Evolutionary conservation across 2,329 filamentous ascomycete genomes (phyloP).

Genomic region (Fusarium gaditjirri): DNA sequence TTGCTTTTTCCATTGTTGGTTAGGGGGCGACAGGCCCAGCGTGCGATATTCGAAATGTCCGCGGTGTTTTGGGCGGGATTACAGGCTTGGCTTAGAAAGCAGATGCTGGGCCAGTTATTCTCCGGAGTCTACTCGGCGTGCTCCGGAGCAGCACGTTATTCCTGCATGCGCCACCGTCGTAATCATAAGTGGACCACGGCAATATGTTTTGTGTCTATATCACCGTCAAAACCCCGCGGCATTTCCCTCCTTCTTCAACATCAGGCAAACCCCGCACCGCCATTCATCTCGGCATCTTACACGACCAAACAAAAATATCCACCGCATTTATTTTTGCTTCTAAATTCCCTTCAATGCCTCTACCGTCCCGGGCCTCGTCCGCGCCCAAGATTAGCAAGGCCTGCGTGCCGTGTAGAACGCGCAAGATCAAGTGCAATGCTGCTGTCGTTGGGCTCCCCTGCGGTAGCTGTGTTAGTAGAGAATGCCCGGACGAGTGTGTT

Average conservation of each 20-base stretch:
- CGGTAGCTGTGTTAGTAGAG: constrained; percentile 23
- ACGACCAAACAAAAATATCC: not conserved
- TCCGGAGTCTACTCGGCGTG: not conserved
- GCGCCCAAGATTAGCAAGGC: constrained; percentile 29
- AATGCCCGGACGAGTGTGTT: constrained; percentile 1
- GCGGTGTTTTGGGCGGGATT: constrained; percentile 6
- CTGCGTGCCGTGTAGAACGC: constrained; percentile 29
- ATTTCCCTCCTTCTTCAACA: not conserved
- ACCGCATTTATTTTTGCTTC: not conserved
- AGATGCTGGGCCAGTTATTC: too few species aligned
- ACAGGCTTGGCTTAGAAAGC: not conserved
- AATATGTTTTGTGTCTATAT: not conserved
- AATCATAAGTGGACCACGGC: not conserved
- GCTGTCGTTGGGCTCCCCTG: constrained; percentile 23
- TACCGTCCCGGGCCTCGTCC: not conserved
- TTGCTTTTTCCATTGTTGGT: not conserved
- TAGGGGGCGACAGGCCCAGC: not conserved
- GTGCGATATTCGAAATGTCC: not conserved
- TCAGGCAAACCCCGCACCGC: not conserved
- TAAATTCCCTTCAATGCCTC: not conserved
- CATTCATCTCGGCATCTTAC: not conserved
- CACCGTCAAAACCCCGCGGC: constrained; percentile 5
- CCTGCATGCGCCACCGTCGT: not conserved
- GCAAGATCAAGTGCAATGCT: constrained; percentile 38
- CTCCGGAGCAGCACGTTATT: not conserved